Evolutionary conservation across 2,329 filamentous ascomycete species (phyloP).

Genomic region (Didymella segeticola): DNA sequence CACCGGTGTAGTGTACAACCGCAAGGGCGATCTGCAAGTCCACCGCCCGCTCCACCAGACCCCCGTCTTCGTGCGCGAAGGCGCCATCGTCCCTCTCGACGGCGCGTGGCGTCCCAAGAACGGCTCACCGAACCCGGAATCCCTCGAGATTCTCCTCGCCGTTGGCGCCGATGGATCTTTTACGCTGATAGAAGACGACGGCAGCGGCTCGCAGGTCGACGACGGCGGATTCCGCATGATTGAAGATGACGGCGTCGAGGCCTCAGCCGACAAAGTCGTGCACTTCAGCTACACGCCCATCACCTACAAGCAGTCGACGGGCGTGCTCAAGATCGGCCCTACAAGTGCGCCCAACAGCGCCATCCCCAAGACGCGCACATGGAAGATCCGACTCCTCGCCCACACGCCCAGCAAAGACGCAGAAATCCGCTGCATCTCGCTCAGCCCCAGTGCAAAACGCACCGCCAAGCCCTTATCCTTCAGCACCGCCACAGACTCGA

Average conservation of each 20-base stretch:
- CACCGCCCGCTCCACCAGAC: constrained; percentile 58
- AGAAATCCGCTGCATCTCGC: constrained; percentile 38
- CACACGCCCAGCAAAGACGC: constrained; percentile 24
- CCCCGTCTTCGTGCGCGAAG: constrained; percentile 63
- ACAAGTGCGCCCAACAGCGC: constrained; percentile 32
- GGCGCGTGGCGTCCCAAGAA: constrained; percentile 52
- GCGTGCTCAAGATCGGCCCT: constrained; percentile 45
- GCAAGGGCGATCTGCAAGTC: constrained; percentile 60
- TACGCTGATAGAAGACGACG: constrained; percentile 58
- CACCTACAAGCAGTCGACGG: constrained; percentile 47
- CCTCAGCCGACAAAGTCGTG: constrained; percentile 34
- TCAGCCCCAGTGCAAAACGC: constrained; percentile 29
- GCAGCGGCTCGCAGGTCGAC: constrained; percentile 43
- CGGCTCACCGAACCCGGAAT: constrained; percentile 56
- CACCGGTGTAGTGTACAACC: constrained; percentile 64
- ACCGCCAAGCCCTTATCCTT: constrained; percentile 32
- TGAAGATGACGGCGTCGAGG: constrained; percentile 51
- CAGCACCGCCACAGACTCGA: constrained; percentile 24
- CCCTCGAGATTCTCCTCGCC: constrained; percentile 58
- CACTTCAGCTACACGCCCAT: constrained; percentile 44
- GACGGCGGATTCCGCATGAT: constrained; percentile 47
- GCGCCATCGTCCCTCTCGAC: constrained; percentile 66
- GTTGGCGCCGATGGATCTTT: constrained; percentile 57
- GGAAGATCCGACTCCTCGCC: constrained; percentile 44
- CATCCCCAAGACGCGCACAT: constrained; percentile 39